Conservation (phyloP, 1,284 basidiomycete species). For the Leccinum variabile region DNA sequence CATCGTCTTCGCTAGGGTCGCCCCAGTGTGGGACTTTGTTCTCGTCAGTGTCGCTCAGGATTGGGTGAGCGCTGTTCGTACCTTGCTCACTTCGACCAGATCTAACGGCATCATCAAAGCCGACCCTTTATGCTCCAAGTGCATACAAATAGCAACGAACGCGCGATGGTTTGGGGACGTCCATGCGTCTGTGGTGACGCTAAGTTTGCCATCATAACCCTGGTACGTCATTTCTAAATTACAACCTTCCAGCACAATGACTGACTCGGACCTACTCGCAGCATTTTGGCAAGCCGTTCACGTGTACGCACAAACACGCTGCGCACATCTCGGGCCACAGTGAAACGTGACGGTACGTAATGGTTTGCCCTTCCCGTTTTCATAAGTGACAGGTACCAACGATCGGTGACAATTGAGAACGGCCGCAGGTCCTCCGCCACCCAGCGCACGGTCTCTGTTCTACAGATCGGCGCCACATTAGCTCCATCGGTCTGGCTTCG, state of each 20-base stretch:
- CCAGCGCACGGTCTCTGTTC: neutral
- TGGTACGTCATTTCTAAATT: neutral
- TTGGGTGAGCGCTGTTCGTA: neutral
- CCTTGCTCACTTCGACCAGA: neutral
- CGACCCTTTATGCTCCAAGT: neutral
- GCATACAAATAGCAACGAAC: neutral
- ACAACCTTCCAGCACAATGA: neutral
- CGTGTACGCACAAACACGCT: neutral
- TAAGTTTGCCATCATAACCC: neutral
- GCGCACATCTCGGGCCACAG: neutral
- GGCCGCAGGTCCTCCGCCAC: neutral
- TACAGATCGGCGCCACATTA: neutral
- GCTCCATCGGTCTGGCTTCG: neutral
- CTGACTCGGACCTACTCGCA: neutral
- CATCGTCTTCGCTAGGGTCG: neutral
- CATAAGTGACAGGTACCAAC: neutral
- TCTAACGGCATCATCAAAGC: neutral
- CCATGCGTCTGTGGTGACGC: neutral
- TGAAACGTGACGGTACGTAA: neutral
- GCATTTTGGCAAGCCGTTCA: neutral
- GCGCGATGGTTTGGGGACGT: neutral
- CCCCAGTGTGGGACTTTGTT: neutral
- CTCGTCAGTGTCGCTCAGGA: neutral
- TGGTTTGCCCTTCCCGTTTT: neutral
- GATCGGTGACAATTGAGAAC: neutral